A percentile compares a stretch with the other conserved stretches of the same genome.
These are phyloP conservation scores for Aspergillus sp. DNA, from an alignment of 2,329 filamentous ascomycete genomes.

Conservation along the genomic window DNA sequence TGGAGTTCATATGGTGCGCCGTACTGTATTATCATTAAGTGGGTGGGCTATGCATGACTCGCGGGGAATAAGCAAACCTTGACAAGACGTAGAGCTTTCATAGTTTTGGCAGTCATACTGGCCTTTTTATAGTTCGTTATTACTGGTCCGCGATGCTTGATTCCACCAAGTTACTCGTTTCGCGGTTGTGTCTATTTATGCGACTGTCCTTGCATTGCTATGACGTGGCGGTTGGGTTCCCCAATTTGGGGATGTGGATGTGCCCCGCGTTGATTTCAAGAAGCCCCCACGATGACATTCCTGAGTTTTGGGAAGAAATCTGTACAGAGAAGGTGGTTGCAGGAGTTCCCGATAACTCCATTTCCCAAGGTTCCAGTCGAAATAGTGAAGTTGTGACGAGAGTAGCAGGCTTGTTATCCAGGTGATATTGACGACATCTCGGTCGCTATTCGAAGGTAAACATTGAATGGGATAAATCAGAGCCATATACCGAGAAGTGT, in stretches of 20 bases:
- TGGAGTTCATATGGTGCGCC: background rate
- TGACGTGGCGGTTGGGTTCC: background rate
- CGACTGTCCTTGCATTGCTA: background rate
- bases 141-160: background rate
- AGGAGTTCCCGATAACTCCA: too few relatives aligned
- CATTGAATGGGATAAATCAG: too few relatives aligned
- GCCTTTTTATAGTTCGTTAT: background rate
- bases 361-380: too few relatives aligned
- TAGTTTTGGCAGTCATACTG: background rate
- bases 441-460: too few relatives aligned
- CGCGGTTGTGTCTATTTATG: background rate
- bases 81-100: background rate
- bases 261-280: background rate
- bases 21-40: background rate
- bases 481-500: too few relatives aligned
- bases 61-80: background rate
- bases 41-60: too few relatives aligned
- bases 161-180: background rate
- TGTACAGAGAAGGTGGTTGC: too few relatives aligned
- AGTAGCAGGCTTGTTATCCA: too few relatives aligned
- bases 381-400: too few relatives aligned
- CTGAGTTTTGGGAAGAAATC: too few relatives aligned
- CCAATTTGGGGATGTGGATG: background rate
- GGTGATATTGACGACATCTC: too few relatives aligned
- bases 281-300: too few relatives aligned